Base-by-base conservation (phyloP, 1,139 yeast genomes). In the Candida sanyaensis region DNA sequence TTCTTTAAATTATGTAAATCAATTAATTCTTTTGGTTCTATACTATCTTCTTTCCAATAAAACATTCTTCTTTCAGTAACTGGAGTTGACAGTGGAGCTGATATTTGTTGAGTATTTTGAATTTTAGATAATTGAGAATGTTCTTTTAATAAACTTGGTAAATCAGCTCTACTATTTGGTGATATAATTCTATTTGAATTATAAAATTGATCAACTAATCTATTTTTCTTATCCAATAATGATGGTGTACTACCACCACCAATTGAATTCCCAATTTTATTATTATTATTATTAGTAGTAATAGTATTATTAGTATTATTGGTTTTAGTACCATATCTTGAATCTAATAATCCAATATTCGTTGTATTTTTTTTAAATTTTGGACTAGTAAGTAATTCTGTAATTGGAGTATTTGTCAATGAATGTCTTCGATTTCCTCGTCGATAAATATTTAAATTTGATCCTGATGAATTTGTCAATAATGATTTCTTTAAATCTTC, bases 141-240 rank as follows among this genome's bases (percentile, higher is more conserved):
- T 10, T 24, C 40, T 34, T 42, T 43, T 24, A 28, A 30, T 37
- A 38, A 8, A 31, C 34, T 42, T 8, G 44, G 23, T 24, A 47
- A 41, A 36, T 48, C 50, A 4, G 47, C 37, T 38, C 44, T 40
- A 38, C 55, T 50, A 33, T 33, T 30, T 41, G 28, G 42, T 28
- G 45, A 38, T 7, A 41, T 40, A 6, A 34, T 49, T 51, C 48
- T 48, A 59, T 31, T 43, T 2, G 51, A n/a, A 44, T 57, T 67
- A 56, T 69, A 73, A 55, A 74, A 74, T 52, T 73, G 78, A 54
- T 73, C 76, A 49, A 73, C 78, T 48, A 74, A 57, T 38, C 76
- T 57, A 49, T 69, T 70, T 43, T 61, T 61, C n/a, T 66, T 66
- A 33, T 33, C 44, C 4, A 29, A 42, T 26, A 43, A 37, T 9